Evolutionary conservation across 1,139 yeast species (phyloP).

Genomic region (Geotrichum bryndzae): DNA sequence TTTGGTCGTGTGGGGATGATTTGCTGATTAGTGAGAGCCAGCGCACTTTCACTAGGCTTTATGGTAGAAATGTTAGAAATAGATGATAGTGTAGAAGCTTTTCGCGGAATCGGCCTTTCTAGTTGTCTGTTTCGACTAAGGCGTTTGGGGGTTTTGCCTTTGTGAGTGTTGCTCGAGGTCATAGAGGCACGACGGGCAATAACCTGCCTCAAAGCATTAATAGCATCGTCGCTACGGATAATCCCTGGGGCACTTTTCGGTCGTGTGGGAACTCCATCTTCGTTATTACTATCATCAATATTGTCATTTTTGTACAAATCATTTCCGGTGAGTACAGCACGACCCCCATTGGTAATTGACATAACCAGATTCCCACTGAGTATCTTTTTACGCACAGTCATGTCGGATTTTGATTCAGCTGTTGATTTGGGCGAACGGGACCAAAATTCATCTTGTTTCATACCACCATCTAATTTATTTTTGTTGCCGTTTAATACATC

Average conservation of each 20-base stretch:
- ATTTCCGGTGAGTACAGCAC: neutral
- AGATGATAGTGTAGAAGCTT: neutral
- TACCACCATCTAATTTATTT: no score
- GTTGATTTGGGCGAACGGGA: neutral
- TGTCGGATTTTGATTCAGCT: neutral
- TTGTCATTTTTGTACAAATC: neutral
- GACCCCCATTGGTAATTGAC: slow-evolving; percentile 1
- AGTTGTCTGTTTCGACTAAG: neutral
- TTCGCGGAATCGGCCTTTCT: neutral
- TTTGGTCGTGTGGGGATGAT: neutral
- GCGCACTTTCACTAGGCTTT: neutral
- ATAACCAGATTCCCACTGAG: neutral
- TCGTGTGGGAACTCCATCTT: neutral
- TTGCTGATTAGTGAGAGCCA: neutral
- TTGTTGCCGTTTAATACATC: neutral
- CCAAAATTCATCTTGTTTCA: neutral
- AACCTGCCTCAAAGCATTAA: slow-evolving; percentile 12
- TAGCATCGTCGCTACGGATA: slow-evolving; percentile 12
- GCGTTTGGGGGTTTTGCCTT: neutral
- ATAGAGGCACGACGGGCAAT: slow-evolving; percentile 8
- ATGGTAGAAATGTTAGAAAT: neutral
- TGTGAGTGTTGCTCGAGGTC: neutral
- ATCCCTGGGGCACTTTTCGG: neutral
- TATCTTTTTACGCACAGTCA: neutral
- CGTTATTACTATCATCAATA: neutral